Evolutionary conservation across 75 land plant genomes (phyloP).

Genomic region (Sequoia sempervirens): DNA sequence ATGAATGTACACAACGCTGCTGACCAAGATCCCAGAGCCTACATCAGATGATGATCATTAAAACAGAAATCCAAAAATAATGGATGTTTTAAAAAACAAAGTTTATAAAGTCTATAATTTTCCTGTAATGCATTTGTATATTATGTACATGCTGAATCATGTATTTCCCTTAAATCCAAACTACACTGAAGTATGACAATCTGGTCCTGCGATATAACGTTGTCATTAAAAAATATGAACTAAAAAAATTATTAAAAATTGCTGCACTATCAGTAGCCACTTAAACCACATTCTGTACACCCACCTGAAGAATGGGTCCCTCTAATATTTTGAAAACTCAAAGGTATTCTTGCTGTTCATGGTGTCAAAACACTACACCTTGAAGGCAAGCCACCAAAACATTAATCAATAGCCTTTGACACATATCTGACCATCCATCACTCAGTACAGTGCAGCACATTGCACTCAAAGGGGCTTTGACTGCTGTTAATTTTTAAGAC

Average conservation of each 20-base stretch:
- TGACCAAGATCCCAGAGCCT: slow-evolving; percentile 99
- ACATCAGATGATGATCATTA: slow-evolving; percentile 7
- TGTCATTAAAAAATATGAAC: not conserved
- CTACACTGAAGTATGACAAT: not conserved
- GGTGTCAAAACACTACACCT: not conserved
- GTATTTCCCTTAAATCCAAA: not conserved
- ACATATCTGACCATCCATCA: not conserved
- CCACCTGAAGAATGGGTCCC: no score
- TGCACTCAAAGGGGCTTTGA: not conserved
- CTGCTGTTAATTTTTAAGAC: not conserved
- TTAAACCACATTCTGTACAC: not conserved
- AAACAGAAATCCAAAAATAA: not conserved
- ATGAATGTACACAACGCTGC: slow-evolving; percentile 96
- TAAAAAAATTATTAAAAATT: no score
- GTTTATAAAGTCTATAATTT: not conserved
- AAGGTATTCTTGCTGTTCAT: no score
- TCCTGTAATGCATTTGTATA: not conserved
- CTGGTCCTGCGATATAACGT: not conserved
- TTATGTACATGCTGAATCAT: not conserved
- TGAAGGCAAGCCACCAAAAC: no score
- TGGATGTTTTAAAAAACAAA: not conserved
- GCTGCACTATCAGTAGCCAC: not conserved
- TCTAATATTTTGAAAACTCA: no score
- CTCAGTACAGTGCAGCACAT: not conserved
- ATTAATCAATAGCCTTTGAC: not conserved